Conservation (phyloP, 1,139 yeast genomes). For the Yamadazyma atlantica region DNA sequence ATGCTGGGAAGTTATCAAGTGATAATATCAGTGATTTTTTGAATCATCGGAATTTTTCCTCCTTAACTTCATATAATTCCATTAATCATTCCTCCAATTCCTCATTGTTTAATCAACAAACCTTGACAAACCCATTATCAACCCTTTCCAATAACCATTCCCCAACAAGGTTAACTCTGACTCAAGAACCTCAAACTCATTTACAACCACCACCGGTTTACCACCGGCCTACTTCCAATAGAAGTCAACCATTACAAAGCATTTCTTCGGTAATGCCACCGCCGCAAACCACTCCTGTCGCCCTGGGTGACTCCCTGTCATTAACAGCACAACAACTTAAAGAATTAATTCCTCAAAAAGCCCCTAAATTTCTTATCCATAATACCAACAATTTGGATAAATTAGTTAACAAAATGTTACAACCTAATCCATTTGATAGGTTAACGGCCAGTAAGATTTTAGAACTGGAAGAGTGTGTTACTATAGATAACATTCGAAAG, state of each 20-base stretch:
- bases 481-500: conserved; percentile 79
- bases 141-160: neutral
- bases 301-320: conserved; percentile 3
- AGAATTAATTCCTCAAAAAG: conserved; percentile 66
- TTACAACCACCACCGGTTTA: conserved; percentile 11
- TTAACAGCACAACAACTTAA: conserved; percentile 15
- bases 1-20: conserved; percentile 83
- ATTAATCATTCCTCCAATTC: conserved; percentile 13
- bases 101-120: conserved; percentile 7
- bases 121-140: conserved; percentile 7
- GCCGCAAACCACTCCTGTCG: conserved; percentile 6
- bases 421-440: conserved; percentile 79
- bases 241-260: neutral
- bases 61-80: conserved; percentile 34
- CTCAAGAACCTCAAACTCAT: conserved; percentile 5
- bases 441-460: conserved; percentile 76
- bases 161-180: conserved; percentile 4
- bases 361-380: conserved; percentile 78
- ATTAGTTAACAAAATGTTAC: conserved; percentile 84
- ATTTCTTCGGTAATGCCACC: conserved; percentile 7
- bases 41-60: conserved; percentile 39
- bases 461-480: conserved; percentile 67
- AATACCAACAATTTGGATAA: conserved; percentile 74
- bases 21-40: conserved; percentile 49
- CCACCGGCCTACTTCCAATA: neutral